Evolutionary conservation across 495 filamentous ascomycete species (phyloP), one percentile per base, ranked within the genome.

Genomic region (Neurospora terricola): DNA sequence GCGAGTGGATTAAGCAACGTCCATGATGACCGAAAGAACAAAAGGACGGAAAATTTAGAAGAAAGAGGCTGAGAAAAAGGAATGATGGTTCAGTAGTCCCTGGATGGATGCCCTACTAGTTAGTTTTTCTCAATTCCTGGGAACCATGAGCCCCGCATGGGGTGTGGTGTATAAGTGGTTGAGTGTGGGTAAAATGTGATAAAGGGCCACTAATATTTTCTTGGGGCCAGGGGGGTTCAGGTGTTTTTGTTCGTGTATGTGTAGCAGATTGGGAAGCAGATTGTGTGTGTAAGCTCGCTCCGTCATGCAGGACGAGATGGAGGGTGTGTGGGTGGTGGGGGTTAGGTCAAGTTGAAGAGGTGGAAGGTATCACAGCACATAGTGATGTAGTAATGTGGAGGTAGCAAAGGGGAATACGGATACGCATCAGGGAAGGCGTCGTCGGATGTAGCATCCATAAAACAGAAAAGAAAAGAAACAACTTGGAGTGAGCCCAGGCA

Each of bases 401-500:
- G 48, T 27, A 59, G 11, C 21, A 59, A 27, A 59, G 48, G 21
- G 48, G 21, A 66, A 66, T 66, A 34, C 54, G 69, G 69, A 45
- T 43, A 40, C 36, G 69, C 11, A 30, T 45, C 18, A 30, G 38
- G 69, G 38, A 43, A 43, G 14, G 38, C 38, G 18, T 71, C 38
- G 16, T 71, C 38, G 42, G 54, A 66, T 66, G 54, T 66, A 34
- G 54, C 54, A 66, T 66, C 54, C 30, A 27, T 14, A 66, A 37
- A 37, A 45, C 42, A 69, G 59, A 71, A 73, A 10, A 74, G 69
- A 40, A 74, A 71, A 75, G 70, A 72, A 71, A 72, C 71, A 62
- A 72, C 16, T 14, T 23, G 48, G 2, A n/a, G 40, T 8, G 54
- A 66, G 54, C 54, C 54, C 27, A 66, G 30, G 71, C 27, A 72